A percentile compares a stretch with the other conserved stretches of the same genome.
Conservation (phyloP, 345 rosid genomes). For the Eucalyptus camaldulensis region DNA sequence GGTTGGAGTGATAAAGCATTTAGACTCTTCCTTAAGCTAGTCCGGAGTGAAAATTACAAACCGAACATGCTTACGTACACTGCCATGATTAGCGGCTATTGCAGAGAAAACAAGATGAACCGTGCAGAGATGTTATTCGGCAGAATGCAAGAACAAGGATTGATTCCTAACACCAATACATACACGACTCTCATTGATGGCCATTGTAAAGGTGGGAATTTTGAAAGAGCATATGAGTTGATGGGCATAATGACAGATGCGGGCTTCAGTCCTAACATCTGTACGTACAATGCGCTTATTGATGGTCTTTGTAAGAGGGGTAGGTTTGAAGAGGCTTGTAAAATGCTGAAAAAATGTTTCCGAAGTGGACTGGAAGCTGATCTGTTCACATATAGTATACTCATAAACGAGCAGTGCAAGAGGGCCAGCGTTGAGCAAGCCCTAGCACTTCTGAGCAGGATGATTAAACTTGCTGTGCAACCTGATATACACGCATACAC, state of each 20-base stretch:
- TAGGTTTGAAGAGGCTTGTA: conserved; percentile 50
- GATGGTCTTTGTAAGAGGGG: conserved; percentile 62
- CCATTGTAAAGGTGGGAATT: conserved; percentile 61
- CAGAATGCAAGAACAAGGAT: conserved; percentile 82
- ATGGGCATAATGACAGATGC: conserved; percentile 56
- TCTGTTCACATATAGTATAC: conserved; percentile 72
- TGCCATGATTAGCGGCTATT: conserved; percentile 77
- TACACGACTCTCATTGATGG: conserved; percentile 67
- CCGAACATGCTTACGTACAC: conserved; percentile 67
- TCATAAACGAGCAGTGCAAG: conserved; percentile 67
- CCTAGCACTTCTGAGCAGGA: conserved; percentile 43
- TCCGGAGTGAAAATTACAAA: no score
- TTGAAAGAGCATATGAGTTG: conserved; percentile 60
- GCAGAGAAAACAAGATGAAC: conserved; percentile 69
- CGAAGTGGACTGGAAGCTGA: conserved; percentile 48
- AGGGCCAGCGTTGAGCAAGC: conserved; percentile 30
- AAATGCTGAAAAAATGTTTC: conserved; percentile 38
- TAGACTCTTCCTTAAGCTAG: no score
- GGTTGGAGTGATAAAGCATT: no score
- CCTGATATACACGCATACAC: conserved; percentile 61
- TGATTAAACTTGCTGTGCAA: conserved; percentile 47
- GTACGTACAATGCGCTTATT: conserved; percentile 46
- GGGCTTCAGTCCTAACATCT: conserved; percentile 54
- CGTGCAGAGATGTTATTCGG: conserved; percentile 81
- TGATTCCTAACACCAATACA: conserved; percentile 56